A percentile compares a stretch with the other conserved stretches of the same genome.
These are phyloP conservation scores for Trichoderma pleuroti DNA, from an alignment of 2,329 filamentous ascomycete genomes.

Conservation along the genomic window DNA sequence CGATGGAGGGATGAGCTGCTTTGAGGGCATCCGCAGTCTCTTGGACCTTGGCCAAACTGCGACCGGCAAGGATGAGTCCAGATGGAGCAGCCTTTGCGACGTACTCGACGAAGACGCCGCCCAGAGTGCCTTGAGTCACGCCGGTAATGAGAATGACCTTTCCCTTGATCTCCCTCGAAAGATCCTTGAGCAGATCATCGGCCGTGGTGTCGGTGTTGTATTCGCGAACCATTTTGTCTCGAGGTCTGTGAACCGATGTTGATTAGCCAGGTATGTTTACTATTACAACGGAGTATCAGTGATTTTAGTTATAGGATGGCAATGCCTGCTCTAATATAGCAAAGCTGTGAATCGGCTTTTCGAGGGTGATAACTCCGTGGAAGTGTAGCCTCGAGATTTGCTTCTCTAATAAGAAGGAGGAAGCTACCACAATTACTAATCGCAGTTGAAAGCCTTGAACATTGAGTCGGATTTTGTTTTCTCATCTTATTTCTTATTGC, in stretches of 20 bases:
- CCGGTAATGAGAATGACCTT: constrained; percentile 42
- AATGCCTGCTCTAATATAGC: background rate
- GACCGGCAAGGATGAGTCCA: constrained; percentile 46
- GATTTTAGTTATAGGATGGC: background rate
- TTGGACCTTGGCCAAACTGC: constrained; percentile 39
- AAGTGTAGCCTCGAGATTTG: too few species aligned
- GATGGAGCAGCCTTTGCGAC: constrained; percentile 40
- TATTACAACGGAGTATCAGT: background rate
- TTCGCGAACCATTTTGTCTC: background rate
- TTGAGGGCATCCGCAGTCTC: constrained; percentile 36
- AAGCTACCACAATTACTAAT: too few species aligned
- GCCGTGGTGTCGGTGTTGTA: constrained; percentile 20
- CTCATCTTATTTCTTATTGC: too few species aligned
- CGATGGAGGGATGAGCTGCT: constrained; percentile 31
- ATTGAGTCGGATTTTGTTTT: too few species aligned
- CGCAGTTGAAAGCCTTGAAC: too few species aligned
- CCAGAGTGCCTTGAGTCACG: constrained; percentile 38
- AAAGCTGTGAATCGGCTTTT: too few species aligned
- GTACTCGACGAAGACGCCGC: constrained; percentile 35
- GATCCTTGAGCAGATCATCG: constrained; percentile 23
- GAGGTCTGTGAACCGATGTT: background rate
- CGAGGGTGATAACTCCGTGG: too few species aligned
- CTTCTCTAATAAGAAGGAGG: too few species aligned
- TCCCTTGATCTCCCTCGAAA: constrained; percentile 26
- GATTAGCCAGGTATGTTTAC: too few species aligned